These are phyloP conservation scores for Xerocomus nothofagi DNA, from an alignment of 1,284 basidiomycete species.

Conservation along the genomic window DNA sequence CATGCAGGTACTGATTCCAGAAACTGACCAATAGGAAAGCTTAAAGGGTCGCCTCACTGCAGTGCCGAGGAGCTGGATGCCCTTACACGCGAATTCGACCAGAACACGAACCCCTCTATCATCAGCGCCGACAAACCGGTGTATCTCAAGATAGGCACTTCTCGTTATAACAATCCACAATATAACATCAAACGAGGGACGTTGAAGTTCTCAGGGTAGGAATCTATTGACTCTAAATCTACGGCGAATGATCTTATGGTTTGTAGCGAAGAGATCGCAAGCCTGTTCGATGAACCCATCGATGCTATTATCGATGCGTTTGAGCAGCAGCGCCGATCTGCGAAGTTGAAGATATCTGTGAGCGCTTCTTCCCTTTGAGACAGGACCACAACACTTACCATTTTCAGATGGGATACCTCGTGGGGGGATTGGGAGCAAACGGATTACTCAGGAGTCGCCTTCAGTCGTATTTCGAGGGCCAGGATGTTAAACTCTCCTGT, in stretches of 20 bases:
- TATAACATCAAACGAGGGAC: conserved; percentile 1
- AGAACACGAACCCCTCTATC: not conserved
- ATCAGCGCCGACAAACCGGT: not conserved
- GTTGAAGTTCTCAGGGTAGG: not conserved
- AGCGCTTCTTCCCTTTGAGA: not conserved
- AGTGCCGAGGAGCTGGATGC: not conserved
- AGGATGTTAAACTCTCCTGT: not conserved
- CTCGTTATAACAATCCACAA: not conserved
- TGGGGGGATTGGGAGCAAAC: not conserved
- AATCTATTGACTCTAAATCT: not conserved
- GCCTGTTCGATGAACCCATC: not conserved
- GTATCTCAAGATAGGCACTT: not conserved
- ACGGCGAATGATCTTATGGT: not conserved
- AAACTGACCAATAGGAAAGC: not conserved
- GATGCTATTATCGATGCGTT: conserved; percentile 1
- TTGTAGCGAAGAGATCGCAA: not conserved
- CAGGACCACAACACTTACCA: not conserved
- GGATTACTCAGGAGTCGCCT: conserved; percentile 2
- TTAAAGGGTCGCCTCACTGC: not conserved
- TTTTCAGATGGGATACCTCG: not conserved
- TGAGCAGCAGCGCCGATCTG: not conserved
- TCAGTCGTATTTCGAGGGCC: not conserved
- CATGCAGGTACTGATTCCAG: not conserved
- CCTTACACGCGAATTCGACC: not conserved
- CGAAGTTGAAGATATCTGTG: not conserved